Evolutionary conservation across 2,329 filamentous ascomycete genomes (phyloP).

Genomic region (Pleomassaria siparia): DNA sequence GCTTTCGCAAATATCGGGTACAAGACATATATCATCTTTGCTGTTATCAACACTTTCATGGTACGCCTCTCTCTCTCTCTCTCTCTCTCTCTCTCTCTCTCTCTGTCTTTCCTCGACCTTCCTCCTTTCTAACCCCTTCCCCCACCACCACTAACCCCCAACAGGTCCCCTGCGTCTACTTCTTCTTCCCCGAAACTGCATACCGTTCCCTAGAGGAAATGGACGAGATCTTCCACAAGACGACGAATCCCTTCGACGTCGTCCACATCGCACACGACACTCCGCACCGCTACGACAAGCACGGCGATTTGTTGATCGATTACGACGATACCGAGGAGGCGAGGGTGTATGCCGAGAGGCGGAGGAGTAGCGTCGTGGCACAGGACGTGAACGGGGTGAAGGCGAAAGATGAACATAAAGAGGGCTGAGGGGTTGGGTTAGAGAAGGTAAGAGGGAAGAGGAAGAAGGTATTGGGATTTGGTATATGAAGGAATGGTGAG

Average conservation of each 20-base stretch:
- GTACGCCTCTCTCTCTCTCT: constrained; percentile 10
- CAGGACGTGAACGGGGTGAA: constrained; percentile 9
- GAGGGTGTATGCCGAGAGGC: constrained; percentile 26
- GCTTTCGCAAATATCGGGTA: constrained; percentile 60
- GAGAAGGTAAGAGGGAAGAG: no score
- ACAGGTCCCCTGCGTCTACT: constrained; percentile 55
- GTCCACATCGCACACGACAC: constrained; percentile 54
- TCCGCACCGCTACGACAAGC: constrained; percentile 60
- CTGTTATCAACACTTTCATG: constrained; percentile 58
- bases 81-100: neutral
- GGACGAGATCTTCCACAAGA: constrained; percentile 66
- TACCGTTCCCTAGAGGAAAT: constrained; percentile 45
- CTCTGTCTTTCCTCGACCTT: neutral
- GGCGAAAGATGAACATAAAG: constrained; percentile 2
- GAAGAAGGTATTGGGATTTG: no score
- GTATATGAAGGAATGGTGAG: no score
- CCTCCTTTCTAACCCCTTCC: neutral
- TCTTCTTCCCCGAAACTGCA: constrained; percentile 64
- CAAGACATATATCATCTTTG: constrained; percentile 59
- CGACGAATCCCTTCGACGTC: constrained; percentile 51
- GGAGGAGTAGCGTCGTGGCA: constrained; percentile 25
- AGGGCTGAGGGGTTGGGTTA: neutral
- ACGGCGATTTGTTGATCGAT: constrained; percentile 58
- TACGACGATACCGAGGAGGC: constrained; percentile 48
- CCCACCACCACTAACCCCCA: no score